Base-by-base conservation (phyloP, 441 rosid species). In the Euphorbia celastroides region DNA sequence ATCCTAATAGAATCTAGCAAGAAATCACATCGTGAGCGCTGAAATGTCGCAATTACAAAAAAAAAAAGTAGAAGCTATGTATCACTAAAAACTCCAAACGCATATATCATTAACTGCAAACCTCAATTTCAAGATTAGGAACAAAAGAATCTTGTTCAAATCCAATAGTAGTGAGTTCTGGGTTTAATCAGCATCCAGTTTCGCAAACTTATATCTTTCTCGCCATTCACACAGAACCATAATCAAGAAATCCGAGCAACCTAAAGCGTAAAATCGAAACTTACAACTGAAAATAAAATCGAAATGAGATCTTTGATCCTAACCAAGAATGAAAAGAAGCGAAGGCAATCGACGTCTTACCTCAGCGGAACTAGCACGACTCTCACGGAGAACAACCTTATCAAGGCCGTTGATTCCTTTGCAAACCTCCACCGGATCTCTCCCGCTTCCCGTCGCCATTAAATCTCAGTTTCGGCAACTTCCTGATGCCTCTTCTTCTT, bases 301-400 rank as follows among this genome's bases (percentile, higher is more conserved):
- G 36, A 20, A 27, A 42, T 3, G 44, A 44, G 34, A 62, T 62
- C 54, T 20, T 32, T 57, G 71, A 67, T 67, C 64, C 20, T 23
- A 62, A 42, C 1, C 51, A 31, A 41, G 5, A 26, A 51, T 26
- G 8, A 62, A 34, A 30, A n/a, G 16, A 11, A 13, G 27, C 31
- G 31, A n/a, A 7, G 22, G n/a, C n/a, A 34, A 58, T 48, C n/a
- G 14, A 30, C 20, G 12, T 51, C n/a, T 22, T 75, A 91, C 96
- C 93, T 87, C 93, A 25, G 84, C 89, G 28, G 93, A 82, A 72
- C 77, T 79, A 54, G 86, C 85, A 26, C 88, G 87, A 28, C 82
- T 54, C 71, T 83, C 90, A 22, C 93, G 87, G 75, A 91, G 82
- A 65, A 91, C 69, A 68, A 88, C 77, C 79, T 83, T 87, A 16